Evolutionary conservation across 2,329 filamentous ascomycete genomes (phyloP), one percentile per base, ranked within the genome.

Genomic region (Exophiala bonariae): DNA sequence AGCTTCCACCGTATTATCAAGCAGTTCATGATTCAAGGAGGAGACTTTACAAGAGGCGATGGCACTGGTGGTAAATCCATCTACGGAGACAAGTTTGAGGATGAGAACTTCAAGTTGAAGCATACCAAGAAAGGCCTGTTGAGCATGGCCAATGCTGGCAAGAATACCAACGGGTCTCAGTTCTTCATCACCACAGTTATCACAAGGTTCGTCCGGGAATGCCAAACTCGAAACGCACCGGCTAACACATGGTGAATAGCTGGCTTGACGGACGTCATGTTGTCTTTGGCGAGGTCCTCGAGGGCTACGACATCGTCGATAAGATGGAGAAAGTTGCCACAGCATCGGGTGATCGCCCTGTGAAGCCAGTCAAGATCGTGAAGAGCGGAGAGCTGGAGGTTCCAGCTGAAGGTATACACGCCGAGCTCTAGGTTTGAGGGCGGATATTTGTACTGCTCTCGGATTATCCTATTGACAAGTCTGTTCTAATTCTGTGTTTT

Each of bases 21-120:
- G 69, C 66, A 79, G 52, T 86, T 86, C 70, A 85, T 86, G 82
- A 83, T 86, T 55, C 82, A 85, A 67, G 82, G 81, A 61, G 82
- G 81, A 66, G 82, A 85, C 65, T 85, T 85, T 67, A 85, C 82
- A 56, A 75, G 72, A 20, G 77, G 77, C 36, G 81, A 86, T 59
- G 76, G 82, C 50, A 85, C 81, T 52, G 82, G 82, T 54, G 82
- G 82, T 57, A 83, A 83, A 71, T 83, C 79, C 50, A 85, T 85
- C 67, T 85, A 85, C 63, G 81, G 82, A 56, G 69, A 73, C 52
- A 84, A 83, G 69, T 85, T 86, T 66, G 69, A 74, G 41, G 82
- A 86, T 58, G 82, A 86, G 76, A 86, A 85, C 77, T 84, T 86
- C 73, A 84, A 85, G 74, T 72, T 85, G 62, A 82, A 82, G 70